Percentiles rank a stretch among this genome's conserved stretches.
These are phyloP conservation scores for Bothriochloa decipiens DNA, from an alignment of 176 grass and related monocot genomes.

Conservation along the genomic window DNA sequence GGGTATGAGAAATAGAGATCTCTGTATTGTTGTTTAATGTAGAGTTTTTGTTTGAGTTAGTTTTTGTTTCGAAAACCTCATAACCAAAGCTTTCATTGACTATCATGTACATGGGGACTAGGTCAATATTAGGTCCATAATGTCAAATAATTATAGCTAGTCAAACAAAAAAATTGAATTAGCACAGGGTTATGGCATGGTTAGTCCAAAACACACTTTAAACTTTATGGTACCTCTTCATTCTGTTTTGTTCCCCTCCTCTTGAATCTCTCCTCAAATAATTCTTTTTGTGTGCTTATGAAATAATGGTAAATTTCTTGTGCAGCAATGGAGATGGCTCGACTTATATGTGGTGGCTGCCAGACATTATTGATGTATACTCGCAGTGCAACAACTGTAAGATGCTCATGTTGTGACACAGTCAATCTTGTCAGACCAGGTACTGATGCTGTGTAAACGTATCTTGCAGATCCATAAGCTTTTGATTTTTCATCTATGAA, in stretches of 20 bases:
- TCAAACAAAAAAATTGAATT: not conserved
- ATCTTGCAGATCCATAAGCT: constrained; percentile 16
- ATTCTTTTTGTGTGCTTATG: constrained; percentile 5
- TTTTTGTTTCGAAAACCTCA: not conserved
- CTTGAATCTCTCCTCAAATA: not conserved
- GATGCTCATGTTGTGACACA: constrained; percentile 85
- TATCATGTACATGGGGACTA: not conserved
- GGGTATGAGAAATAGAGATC: not conserved
- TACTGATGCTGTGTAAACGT: constrained; percentile 41
- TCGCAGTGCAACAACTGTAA: constrained; percentile 67
- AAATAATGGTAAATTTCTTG: constrained; percentile 35
- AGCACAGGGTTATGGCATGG: not conserved
- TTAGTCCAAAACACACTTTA: not conserved
- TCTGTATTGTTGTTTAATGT: not conserved
- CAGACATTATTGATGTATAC: constrained; percentile 77
- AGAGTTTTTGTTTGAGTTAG: not conserved
- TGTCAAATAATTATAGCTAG: constrained; percentile 1
- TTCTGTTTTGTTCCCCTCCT: not conserved
- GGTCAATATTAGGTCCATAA: not conserved
- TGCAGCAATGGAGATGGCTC: constrained; percentile 76
- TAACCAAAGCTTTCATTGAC: not conserved
- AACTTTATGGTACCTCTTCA: not conserved
- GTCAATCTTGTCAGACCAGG: constrained; percentile 81
- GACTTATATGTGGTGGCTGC: constrained; percentile 76
- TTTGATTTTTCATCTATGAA: constrained; percentile 20